Base-by-base conservation (phyloP, 495 filamentous ascomycete genomes). In the Daldinia loculata region DNA sequence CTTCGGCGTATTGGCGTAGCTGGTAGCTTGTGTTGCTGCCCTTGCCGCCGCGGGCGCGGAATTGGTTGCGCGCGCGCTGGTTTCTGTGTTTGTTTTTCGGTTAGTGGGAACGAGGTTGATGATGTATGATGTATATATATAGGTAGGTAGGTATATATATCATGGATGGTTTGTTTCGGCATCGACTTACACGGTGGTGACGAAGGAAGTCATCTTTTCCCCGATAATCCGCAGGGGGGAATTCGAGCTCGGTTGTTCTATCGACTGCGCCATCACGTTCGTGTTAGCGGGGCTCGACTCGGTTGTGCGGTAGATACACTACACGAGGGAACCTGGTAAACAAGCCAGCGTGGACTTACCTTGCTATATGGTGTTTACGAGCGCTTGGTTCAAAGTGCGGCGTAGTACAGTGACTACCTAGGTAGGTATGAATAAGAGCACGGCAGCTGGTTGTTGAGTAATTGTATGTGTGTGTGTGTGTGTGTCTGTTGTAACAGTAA, bases 1-100 rank as follows among this genome's bases (percentile, higher is more conserved):
- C 96, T 80, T 99, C 95, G 14, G 95, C 95, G 86, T 97, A 99
- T 75, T 98, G 95, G 76, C 94, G 90, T 61, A 99, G 85, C 81
- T 99, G 96, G 85, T 97, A 97, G 79, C 92, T 95, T 61, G 89
- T 97, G 48, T 92, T 96, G 45, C 85, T 86, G 39, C 96, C 95
- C 74, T 94, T 96, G 75, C 91, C 92, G 61, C 90, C 89, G 73
- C 94, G 92, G 51, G 96, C 93, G 77, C 94, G 93, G 87, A 99
- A 98, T 72, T 94, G 91, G 61, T 91, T 92, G 79, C 89, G 88
- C 57, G 93, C 94, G 67, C 93, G 90, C 74, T 94, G 92, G 84
- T 97, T 97, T 66, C 93, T 97, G 65, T n/a, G 11, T 14, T 53
- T 27, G 11, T 32, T 32, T 32, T 30, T 29, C 17, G 50, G 60